Base-by-base conservation (phyloP, 306 rosid species). In the Canavalia gladiata region DNA sequence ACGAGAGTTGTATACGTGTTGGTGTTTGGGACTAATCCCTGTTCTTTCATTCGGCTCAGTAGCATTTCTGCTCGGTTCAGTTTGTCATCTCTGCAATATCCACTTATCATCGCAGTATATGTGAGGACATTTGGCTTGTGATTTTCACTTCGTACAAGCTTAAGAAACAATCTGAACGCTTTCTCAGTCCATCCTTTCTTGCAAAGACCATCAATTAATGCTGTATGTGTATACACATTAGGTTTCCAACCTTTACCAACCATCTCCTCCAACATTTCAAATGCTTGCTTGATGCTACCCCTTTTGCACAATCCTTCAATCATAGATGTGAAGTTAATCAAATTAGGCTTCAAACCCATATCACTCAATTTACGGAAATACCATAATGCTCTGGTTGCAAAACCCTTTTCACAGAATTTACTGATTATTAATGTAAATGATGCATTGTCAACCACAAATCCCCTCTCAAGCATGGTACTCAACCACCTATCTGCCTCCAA, bases 111-210 rank as follows among this genome's bases (percentile, higher is more conserved):
- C 77, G 94, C 88, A 74, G 97, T 95, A 82, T 93, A 95, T 0
- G 98, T 95, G 70, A 88, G 88, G 47, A 90, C 96, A 85, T 90
- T 93, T 8, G 94, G 98, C 86, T 92, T 91, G 82, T 90, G 85
- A 81, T 70, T 85, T 30, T 93, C 92, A 6, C 98, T 95, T 77
- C 97, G 87, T 12, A 95, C 98, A 81, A 95, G 99, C 85, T 95
- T 95, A 74, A 93, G 92, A 85, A 95, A 93, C 76, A 93, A 60
- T 57, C 99, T 88, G 68, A 95, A 95, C 4, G 98, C 99, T 88
- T 81, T 93, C 78, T 95, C 99, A 6, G 97, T 88, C 99, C 99
- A 95, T 18, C 99, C 99, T 84, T 95, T 95, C 93, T 91, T 93
- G 82, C 98, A 95, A 28, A 95, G 90, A 54, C 98, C 98, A 75